A percentile compares a stretch with the other conserved stretches of the same genome.
Evolutionary conservation across 306 rosid species (phyloP).

Genomic region (Inga leiocalycina): DNA sequence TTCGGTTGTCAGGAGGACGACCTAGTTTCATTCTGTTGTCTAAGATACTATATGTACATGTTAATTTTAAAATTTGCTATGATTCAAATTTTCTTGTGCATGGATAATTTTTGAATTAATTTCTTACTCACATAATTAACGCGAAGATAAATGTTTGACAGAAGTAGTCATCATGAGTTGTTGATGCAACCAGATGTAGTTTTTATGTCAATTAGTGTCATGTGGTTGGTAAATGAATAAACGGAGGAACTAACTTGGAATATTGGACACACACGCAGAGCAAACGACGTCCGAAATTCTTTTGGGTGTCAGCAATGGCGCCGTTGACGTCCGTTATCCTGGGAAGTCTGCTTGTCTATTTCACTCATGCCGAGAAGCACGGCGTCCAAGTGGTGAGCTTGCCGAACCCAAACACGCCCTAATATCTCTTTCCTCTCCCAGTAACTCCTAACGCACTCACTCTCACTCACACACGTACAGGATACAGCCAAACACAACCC

Average conservation of each 20-base stretch:
- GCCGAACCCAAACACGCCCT: background rate
- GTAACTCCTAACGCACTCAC: too few relatives aligned
- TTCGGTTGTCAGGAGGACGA: background rate
- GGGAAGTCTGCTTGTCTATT: slow-evolving; percentile 80
- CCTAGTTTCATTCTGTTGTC: background rate
- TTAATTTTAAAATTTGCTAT: background rate
- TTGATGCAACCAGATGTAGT: background rate
- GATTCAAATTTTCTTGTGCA: background rate
- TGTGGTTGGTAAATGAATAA: slow-evolving; percentile 33
- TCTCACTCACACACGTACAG: background rate
- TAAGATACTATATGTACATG: background rate
- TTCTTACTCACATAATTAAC: background rate
- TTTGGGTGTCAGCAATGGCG: slow-evolving; percentile 96
- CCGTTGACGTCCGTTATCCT: slow-evolving; percentile 74
- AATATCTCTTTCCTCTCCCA: background rate
- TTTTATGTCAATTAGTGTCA: background rate
- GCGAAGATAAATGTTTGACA: background rate
- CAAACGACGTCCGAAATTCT: slow-evolving; percentile 72
- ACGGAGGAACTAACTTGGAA: background rate
- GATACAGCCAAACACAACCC: background rate
- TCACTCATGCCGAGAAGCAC: slow-evolving; percentile 90
- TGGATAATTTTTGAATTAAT: background rate
- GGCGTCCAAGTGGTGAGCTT: slow-evolving; percentile 92
- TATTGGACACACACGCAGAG: slow-evolving; percentile 53
- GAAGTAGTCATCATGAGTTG: background rate